These are phyloP conservation scores for Ceraceosorus guamensis DNA, from an alignment of 1,284 basidiomycete species.

Conservation along the genomic window DNA sequence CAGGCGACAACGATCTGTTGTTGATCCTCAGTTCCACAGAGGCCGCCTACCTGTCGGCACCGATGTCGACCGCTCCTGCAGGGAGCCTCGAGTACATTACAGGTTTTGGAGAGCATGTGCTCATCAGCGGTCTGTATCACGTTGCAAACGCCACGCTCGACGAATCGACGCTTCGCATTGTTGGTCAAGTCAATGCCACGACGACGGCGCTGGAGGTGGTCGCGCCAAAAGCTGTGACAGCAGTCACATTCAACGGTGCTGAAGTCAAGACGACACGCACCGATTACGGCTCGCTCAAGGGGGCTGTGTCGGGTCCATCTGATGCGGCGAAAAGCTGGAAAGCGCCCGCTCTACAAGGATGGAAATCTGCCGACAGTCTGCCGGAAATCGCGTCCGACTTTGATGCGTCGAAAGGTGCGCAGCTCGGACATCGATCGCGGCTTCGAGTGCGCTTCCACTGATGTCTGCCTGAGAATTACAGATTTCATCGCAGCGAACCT, in stretches of 20 bases:
- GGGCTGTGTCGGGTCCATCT: slow-evolving; percentile 2
- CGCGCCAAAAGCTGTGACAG: slow-evolving; percentile 6
- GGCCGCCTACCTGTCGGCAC: too few relatives aligned
- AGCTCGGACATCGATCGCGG: too few relatives aligned
- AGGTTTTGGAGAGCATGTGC: slow-evolving; percentile 3
- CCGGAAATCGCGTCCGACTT: slow-evolving; percentile 13
- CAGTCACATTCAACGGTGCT: slow-evolving; percentile 15
- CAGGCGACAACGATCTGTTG: too few relatives aligned
- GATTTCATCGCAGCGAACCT: slow-evolving; percentile 1
- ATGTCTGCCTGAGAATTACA: too few relatives aligned
- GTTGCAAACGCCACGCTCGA: slow-evolving; percentile 4
- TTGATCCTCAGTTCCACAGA: too few relatives aligned
- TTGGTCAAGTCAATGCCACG: slow-evolving; percentile 12
- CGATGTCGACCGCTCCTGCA: background rate
- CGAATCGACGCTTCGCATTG: slow-evolving; percentile 3
- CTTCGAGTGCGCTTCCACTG: too few relatives aligned
- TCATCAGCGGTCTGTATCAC: slow-evolving; percentile 8
- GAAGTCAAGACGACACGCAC: background rate
- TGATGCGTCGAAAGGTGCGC: background rate
- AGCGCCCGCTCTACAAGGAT: slow-evolving; percentile 9
- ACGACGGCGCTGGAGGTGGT: slow-evolving; percentile 10
- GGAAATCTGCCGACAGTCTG: slow-evolving; percentile 14
- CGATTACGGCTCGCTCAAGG: slow-evolving; percentile 9
- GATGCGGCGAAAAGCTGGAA: background rate
- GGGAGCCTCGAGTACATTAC: background rate